Conservation (phyloP, 179 eudicot species). For the Actinidia polygama region DNA sequence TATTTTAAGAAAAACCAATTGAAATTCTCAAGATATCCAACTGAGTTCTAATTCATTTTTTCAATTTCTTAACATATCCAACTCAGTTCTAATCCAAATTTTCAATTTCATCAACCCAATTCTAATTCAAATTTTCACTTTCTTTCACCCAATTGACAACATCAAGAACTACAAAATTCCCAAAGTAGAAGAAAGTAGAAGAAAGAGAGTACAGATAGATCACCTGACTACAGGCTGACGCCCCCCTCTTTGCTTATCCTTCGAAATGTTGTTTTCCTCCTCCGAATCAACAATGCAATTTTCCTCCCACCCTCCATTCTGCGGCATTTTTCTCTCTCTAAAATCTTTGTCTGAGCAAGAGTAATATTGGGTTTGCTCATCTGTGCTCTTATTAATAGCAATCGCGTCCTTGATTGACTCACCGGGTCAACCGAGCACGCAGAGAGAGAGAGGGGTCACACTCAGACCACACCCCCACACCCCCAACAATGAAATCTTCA, state of each 20-base stretch:
- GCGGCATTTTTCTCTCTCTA: slow-evolving; percentile 13
- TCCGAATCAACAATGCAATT: neutral
- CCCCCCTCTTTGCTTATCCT: slow-evolving; percentile 1
- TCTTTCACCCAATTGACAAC: neutral
- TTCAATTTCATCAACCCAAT: no score
- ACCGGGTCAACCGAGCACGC: no score
- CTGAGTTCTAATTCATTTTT: slow-evolving; percentile 8
- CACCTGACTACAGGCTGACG: slow-evolving; percentile 7
- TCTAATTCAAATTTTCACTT: no score
- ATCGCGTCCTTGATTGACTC: no score
- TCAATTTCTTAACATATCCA: no score
- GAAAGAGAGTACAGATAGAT: neutral
- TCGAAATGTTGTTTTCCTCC: slow-evolving; percentile 4
- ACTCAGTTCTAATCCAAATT: no score
- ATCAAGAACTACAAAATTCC: neutral
- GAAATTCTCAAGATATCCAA: neutral
- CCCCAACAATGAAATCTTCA: neutral
- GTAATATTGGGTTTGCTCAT: neutral
- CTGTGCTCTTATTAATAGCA: neutral
- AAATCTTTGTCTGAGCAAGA: neutral
- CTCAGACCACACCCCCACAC: neutral
- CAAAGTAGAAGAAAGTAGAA: slow-evolving; percentile 8
- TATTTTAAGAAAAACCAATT: neutral
- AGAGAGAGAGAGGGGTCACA: neutral
- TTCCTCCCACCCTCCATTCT: neutral